Conservation (phyloP, 176 grass and related monocot genomes). For the Lolium rigidum region DNA sequence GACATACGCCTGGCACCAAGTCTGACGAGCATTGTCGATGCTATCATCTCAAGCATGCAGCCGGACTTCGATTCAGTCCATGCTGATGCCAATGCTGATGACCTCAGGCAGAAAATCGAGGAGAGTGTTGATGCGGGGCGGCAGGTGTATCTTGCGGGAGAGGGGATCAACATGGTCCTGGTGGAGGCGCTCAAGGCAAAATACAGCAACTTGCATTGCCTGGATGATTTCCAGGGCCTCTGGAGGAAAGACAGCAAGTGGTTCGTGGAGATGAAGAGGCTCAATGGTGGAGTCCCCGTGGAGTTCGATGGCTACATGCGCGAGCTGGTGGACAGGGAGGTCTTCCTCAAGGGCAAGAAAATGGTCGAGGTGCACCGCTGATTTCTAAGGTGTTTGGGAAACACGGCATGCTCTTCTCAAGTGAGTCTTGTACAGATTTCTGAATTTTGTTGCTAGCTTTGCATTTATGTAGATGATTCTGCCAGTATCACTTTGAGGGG, state of each 20-base stretch:
- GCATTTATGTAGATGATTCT: neutral
- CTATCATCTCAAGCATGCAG: slow-evolving; percentile 63
- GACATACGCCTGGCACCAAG: slow-evolving; percentile 55
- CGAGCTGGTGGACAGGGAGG: slow-evolving; percentile 61
- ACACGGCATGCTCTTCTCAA: slow-evolving; percentile 26
- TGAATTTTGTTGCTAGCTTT: slow-evolving; percentile 33
- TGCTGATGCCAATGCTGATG: slow-evolving; percentile 33
- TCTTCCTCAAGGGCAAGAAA: slow-evolving; percentile 71
- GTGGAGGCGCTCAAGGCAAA: slow-evolving; percentile 61
- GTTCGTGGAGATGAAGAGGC: slow-evolving; percentile 73
- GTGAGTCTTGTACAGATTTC: slow-evolving; percentile 23
- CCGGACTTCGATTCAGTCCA: slow-evolving; percentile 65
- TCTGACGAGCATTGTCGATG: slow-evolving; percentile 65
- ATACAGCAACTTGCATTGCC: slow-evolving; percentile 43
- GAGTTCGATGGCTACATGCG: slow-evolving; percentile 90
- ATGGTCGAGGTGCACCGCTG: slow-evolving; percentile 46
- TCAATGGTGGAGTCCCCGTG: slow-evolving; percentile 76
- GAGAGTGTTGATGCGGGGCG: slow-evolving; percentile 53
- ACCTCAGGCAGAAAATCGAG: slow-evolving; percentile 35
- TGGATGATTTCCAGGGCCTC: slow-evolving; percentile 70
- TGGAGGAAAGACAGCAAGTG: slow-evolving; percentile 71
- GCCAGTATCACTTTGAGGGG: neutral
- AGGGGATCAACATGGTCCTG: slow-evolving; percentile 34
- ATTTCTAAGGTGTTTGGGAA: slow-evolving; percentile 31
- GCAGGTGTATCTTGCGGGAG: slow-evolving; percentile 61